Conservation (phyloP, 2,329 filamentous ascomycete genomes). For the Colletotrichum nymphaeae region DNA sequence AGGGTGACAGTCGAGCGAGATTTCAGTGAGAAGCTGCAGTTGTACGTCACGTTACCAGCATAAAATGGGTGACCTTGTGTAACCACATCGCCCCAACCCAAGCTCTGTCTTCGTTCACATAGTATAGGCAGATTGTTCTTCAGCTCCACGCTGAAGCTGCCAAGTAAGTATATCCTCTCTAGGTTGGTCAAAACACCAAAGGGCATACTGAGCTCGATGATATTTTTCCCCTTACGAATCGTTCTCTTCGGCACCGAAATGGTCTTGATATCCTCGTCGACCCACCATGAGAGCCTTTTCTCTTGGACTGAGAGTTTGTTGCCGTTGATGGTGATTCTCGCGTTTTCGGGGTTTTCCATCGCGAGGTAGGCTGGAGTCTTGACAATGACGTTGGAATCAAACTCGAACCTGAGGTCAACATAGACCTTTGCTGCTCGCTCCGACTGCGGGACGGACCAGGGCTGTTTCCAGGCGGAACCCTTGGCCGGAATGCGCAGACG, state of each 20-base stretch:
- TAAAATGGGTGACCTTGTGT: constrained; percentile 41
- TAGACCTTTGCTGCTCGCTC: constrained; percentile 38
- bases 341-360: constrained; percentile 40
- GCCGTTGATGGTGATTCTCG: constrained; percentile 39
- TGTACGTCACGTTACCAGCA: constrained; percentile 40
- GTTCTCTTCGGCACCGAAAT: constrained; percentile 36
- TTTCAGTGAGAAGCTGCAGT: constrained; percentile 21
- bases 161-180: constrained; percentile 45
- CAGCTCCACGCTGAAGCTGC: constrained; percentile 41
- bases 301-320: constrained; percentile 2
- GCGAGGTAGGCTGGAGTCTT: constrained; percentile 36
- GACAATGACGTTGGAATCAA: constrained; percentile 38
- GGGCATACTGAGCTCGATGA: constrained; percentile 39
- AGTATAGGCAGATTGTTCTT: constrained; percentile 20
- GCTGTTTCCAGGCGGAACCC: constrained; percentile 41
- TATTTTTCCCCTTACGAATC: constrained; percentile 40
- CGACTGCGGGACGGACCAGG: constrained; percentile 39
- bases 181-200: constrained; percentile 44
- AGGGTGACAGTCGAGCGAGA: constrained; percentile 7
- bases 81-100: constrained; percentile 42
- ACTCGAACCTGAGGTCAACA: constrained; percentile 40
- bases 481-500: constrained; percentile 41
- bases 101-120: background rate
- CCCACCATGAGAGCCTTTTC: constrained; percentile 40
- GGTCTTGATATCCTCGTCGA: constrained; percentile 44